Base-by-base conservation (phyloP, 2,329 filamentous ascomycete species). In the Onygenales sp. region DNA sequence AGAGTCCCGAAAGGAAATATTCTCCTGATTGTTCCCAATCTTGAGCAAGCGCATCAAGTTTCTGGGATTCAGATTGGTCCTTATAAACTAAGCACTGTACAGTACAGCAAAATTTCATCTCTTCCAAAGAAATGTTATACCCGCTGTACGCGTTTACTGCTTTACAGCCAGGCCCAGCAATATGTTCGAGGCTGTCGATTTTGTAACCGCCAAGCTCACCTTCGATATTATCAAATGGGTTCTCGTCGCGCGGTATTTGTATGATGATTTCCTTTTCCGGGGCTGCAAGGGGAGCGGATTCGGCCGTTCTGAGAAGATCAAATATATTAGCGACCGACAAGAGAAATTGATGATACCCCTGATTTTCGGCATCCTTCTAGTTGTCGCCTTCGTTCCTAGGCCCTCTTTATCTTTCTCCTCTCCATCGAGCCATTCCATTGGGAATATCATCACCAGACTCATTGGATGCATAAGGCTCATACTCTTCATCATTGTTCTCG, bases 371-470 rank as follows among this genome's bases (percentile, higher is more conserved):
- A 27, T 27, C 21, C 21, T 27, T 27, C 21, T 27, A 5, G 21
- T 27, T 5, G 21, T 27, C 21, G 5, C 21, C 21, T 27, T 27
- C 3, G 21, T 27, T 27, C 21, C 21, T 27, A 27, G 21, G 21
- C 21, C 21, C 21, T 27, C 21, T 27, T 27, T 27, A 27, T 27
- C 21, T 27, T 27, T 27, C 21, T 44, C 13, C 5, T 47, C 46
- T 9, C 7, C 17, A 2, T 5, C n/a, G 1, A 6, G 48, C 27
- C 43, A 49, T 50, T 35, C 56, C 58, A 43, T 60, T 57, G 41
- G 45, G 50, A 6, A 58, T 44, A 2, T 56, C 58, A 5, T 58
- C 51, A 9, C 31, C 57, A 33, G 43, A 21, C 11, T 39, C 14
- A 32, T 59, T 56, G 17, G 17, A 17, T 17, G 17, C 49, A 17